A percentile compares a stretch with the other conserved stretches of the same genome.
Conservation (phyloP, 1,284 basidiomycete species). For the Apiotrichum sp. region DNA sequence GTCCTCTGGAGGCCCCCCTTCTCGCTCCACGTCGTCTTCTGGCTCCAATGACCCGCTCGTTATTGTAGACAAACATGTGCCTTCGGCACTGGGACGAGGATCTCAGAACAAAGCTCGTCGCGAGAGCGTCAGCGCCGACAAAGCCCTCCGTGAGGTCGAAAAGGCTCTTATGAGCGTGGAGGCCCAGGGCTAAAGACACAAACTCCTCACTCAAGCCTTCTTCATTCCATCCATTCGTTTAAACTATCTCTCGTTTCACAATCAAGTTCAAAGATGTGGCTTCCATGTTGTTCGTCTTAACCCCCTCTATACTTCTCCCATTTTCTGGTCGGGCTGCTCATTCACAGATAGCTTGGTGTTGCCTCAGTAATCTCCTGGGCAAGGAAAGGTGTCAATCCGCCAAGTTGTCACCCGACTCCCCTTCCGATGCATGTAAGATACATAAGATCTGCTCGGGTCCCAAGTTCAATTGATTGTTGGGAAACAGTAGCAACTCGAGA, state of each 20-base stretch:
- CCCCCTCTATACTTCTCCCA: too few species aligned
- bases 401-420: too few species aligned
- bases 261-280: too few species aligned
- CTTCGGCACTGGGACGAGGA: conserved; percentile 6
- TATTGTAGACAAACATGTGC: conserved; percentile 22
- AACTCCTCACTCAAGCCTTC: neutral
- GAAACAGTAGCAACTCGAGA: too few species aligned
- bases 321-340: too few species aligned
- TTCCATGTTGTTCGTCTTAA: too few species aligned
- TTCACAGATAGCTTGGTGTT: too few species aligned
- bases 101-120: conserved; percentile 19
- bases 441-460: too few species aligned
- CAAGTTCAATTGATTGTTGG: too few species aligned
- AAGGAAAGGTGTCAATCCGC: too few species aligned
- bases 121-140: conserved; percentile 52
- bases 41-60: conserved; percentile 24
- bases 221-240: neutral
- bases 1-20: conserved; percentile 20
- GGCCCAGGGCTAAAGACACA: conserved; percentile 17
- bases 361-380: too few species aligned
- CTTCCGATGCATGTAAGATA: too few species aligned
- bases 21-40: conserved; percentile 21
- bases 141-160: conserved; percentile 64
- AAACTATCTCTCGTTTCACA: neutral
- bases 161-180: conserved; percentile 58